Base-by-base conservation (phyloP, 441 rosid species). In the Theobroma grandiflorum region DNA sequence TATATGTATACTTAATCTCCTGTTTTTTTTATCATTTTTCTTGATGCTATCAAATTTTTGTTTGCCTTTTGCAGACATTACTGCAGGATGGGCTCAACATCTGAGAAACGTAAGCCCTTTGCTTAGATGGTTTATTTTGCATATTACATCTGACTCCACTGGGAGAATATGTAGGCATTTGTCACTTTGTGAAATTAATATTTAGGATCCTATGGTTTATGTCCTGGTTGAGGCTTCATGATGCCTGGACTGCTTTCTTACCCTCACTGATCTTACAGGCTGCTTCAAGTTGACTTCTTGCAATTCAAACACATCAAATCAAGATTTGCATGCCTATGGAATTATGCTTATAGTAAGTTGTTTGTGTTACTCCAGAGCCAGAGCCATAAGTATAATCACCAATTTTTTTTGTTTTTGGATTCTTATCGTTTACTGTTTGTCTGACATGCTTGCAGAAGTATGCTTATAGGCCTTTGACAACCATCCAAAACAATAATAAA, bases 281-380 rank as follows among this genome's bases (percentile, higher is more conserved):
- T 95, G 99, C 80, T 93, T 93, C 86, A 94, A 90, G 89, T 87
- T 95, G 84, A 85, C 97, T 81, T 88, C 95, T 20, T 95, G 99
- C 81, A 75, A 90, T 76, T 87, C 93, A 70, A 90, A 91, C 55
- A 85, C 97, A 10, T 84, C 87, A 16, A 86, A 82, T 83, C 98
- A 97, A 89, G 92, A 97, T 88, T 88, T 95, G 80, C 98, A 93
- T 84, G 95, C 93, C 33, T 93, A 93, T 79, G 99, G 99, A 43
- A 78, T 91, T 81, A 84, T 97, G 97, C 90, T 97, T 77, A 86
- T 95, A 31, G 99, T 94, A 90, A 93, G 99, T 82, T 66, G 16
- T 70, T 84, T 42, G 11, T 47, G 43, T 79, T 61, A 14, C 35
- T 65, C 59, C 42, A 2, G n/a, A 26, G 53, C n/a, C n/a, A n/a